Base-by-base conservation (phyloP, 306 rosid species). In the Argentina anserina region DNA sequence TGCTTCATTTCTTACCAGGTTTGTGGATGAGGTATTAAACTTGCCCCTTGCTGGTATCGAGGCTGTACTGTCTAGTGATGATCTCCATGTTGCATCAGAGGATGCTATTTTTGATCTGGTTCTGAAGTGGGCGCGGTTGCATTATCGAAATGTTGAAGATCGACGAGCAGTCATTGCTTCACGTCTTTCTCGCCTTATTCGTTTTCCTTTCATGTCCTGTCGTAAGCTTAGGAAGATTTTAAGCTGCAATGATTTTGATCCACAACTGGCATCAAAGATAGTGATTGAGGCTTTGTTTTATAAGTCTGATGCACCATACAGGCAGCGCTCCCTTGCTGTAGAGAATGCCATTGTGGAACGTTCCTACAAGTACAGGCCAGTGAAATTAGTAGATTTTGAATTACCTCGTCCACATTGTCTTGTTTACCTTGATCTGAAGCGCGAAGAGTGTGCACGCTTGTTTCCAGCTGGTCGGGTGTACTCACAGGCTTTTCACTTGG, bases 21-120 rank as follows among this genome's bases (percentile, higher is more conserved):
- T 72, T 71, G 80, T 43, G n/a, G 76, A 80, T 23, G 87, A 87
- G 78, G 82, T 71, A 47, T 45, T 84, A 71, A 78, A 74, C 67
- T 82, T 87, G 56, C 87, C 91, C 65, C 77, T 87, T 23, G 84
- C 82, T 50, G 91, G 81, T 21, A 37, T 84, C 17, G 91, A 87
- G 72, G 87, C 80, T 14, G 74, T 84, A 70, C 71, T 84, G 15
- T 82, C 87, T 28, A 75, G 82, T 64, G 85, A 87, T 40, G 80
- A 81, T 64, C 85, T 87, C 60, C 85, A 67, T 64, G 71, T 82
- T 39, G 73, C 82, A 49, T 84, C 89, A 7, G 89, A 82, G 78
- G 87, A 84, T 80, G 50, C 56, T 70, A 70, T 82, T 72, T 87
- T 58, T 56, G 84, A 87, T 34, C 71, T 82, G 65, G 75, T 84